These are phyloP conservation scores for Paecilomyces sp. DNA, from an alignment of 2,329 filamentous ascomycete species.

Conservation along the genomic window DNA sequence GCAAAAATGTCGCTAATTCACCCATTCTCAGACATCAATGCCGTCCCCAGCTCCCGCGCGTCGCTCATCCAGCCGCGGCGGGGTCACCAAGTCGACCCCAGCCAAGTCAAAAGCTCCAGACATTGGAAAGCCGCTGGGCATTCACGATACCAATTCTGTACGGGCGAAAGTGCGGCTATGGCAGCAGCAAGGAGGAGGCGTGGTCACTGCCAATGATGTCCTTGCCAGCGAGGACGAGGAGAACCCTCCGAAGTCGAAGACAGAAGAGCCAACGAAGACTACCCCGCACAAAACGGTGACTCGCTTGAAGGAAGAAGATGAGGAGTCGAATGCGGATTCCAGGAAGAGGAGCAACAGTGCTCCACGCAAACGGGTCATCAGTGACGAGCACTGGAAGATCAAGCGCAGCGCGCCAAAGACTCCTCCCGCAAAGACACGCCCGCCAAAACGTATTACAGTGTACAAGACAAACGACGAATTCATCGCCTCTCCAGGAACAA, in stretches of 20 bases:
- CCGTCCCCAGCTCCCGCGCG: conserved; percentile 31
- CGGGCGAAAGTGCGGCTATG: conserved; percentile 74
- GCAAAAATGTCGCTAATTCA: conserved; percentile 1
- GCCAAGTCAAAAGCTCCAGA: conserved; percentile 50
- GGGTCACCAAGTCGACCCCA: conserved; percentile 48
- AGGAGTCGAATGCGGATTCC: conserved; percentile 19
- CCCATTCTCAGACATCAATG: conserved; percentile 25
- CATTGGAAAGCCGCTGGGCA: conserved; percentile 46
- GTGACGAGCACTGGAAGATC: conserved; percentile 75
- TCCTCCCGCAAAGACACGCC: conserved; percentile 31
- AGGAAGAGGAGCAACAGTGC: conserved; percentile 47
- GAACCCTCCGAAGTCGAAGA: conserved; percentile 16
- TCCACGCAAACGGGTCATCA: conserved; percentile 87
- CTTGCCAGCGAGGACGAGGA: conserved; percentile 49
- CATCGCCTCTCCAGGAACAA: conserved; percentile 17
- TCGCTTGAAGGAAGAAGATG: conserved; percentile 16
- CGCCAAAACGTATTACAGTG: conserved; percentile 36
- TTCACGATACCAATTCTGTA: conserved; percentile 59
- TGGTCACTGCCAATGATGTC: conserved; percentile 55
- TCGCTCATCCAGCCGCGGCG: conserved; percentile 40
- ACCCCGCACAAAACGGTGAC: conserved; percentile 2
- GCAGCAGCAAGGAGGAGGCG: conserved; percentile 70
- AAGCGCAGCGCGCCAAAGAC: conserved; percentile 42
- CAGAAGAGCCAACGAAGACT: conserved; percentile 12
- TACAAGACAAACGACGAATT: conserved; percentile 27